Conservation (phyloP, 441 rosid species). For the Monsonia emarginata region DNA sequence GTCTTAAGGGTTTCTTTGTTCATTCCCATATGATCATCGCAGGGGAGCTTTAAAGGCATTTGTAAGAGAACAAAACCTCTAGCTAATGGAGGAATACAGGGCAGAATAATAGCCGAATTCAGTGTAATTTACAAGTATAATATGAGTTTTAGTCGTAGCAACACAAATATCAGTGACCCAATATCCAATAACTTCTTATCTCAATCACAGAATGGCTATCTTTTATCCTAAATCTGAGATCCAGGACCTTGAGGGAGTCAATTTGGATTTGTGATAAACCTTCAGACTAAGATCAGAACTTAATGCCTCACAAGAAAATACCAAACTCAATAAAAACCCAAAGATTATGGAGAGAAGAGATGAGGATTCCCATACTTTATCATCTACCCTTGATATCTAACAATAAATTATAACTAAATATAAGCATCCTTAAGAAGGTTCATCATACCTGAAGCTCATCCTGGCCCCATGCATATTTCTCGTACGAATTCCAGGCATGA, state of each 20-base stretch:
- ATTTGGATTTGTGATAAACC: background rate
- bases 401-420: background rate
- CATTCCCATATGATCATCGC: background rate
- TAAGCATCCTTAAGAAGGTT: background rate
- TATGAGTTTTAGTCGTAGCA: background rate
- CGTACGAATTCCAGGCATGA: conserved; percentile 93
- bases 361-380: background rate
- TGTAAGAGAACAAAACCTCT: background rate
- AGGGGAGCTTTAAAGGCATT: background rate
- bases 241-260: background rate
- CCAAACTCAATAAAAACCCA: background rate
- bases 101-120: too few species aligned
- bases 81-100: background rate
- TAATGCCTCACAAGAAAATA: background rate
- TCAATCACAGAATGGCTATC: background rate
- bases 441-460: conserved; percentile 85
- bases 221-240: background rate
- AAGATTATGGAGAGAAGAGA: background rate
- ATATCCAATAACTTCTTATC: background rate
- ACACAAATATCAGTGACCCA: background rate
- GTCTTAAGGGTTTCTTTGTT: background rate
- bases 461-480: conserved; percentile 90
- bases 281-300: background rate
- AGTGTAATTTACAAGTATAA: background rate
- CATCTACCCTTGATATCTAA: background rate